Percentiles rank a stretch among this genome's conserved stretches.
Conservation (phyloP, 441 rosid species). For the Pelargonium myrrhifolium region DNA sequence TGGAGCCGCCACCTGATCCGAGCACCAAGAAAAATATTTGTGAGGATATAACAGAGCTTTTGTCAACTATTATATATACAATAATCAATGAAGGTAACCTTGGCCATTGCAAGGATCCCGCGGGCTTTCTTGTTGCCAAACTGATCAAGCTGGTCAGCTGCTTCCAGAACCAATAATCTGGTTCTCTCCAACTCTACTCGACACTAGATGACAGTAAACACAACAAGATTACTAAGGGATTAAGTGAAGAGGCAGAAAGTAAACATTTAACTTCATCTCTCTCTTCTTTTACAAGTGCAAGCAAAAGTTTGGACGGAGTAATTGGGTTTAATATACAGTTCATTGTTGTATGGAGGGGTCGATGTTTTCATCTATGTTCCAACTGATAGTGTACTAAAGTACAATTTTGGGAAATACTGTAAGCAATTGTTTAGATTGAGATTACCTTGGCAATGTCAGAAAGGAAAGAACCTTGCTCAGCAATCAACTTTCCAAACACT, state of each 20-base stretch:
- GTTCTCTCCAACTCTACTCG: conserved; percentile 80
- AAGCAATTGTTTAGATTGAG: not conserved
- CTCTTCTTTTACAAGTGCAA: not conserved
- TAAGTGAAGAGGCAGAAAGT: no score
- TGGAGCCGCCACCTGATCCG: conserved; percentile 79
- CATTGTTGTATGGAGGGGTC: not conserved
- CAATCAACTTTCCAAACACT: conserved; percentile 79
- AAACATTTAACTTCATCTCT: not conserved
- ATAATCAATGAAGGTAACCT: conserved; percentile 36
- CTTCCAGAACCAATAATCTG: conserved; percentile 76
- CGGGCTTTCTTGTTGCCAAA: conserved; percentile 82
- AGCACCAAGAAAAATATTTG: conserved; percentile 1
- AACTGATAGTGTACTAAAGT: not conserved
- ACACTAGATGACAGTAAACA: conserved; percentile 37
- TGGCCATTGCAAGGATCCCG: conserved; percentile 83
- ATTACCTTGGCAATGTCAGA: conserved; percentile 83
- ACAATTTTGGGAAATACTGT: not conserved
- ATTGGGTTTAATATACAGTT: not conserved
- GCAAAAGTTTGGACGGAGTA: not conserved
- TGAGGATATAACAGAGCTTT: no score
- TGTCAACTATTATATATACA: no score
- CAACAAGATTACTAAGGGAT: not conserved
- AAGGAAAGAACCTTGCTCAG: conserved; percentile 83
- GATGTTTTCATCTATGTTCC: not conserved
- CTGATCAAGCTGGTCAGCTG: conserved; percentile 85